Evolutionary conservation across 176 grass and related monocot genomes (phyloP).

Genomic region (Puccinellia tenuiflora): DNA sequence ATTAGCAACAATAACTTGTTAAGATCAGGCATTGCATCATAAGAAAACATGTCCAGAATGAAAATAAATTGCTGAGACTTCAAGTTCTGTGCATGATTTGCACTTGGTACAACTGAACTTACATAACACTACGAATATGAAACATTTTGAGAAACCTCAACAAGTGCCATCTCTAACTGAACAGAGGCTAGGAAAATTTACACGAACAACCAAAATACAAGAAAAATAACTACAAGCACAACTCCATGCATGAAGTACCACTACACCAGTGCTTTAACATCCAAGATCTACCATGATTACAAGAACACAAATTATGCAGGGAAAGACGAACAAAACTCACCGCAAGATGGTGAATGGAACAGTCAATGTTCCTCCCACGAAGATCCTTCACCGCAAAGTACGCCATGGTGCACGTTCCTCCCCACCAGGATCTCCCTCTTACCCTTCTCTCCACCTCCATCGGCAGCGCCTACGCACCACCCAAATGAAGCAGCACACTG

Average conservation of each 20-base stretch:
- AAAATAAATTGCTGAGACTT: background rate
- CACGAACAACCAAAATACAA: background rate
- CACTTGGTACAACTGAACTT: background rate
- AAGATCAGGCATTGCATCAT: background rate
- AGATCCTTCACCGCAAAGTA: conserved; percentile 47
- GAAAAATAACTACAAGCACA: background rate
- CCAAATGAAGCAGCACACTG: no score
- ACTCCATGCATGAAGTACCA: background rate
- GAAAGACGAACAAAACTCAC: background rate
- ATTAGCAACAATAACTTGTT: background rate
- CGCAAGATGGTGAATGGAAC: background rate
- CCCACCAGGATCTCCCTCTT: background rate
- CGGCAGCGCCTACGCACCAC: background rate
- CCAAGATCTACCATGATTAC: background rate
- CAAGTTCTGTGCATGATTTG: background rate
- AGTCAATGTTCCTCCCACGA: conserved; percentile 29
- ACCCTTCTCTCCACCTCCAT: background rate
- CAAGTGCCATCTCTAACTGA: background rate
- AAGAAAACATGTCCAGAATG: background rate
- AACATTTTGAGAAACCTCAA: background rate
- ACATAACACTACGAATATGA: background rate
- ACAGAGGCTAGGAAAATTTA: background rate
- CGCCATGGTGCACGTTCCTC: conserved; percentile 61
- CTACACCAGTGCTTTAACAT: background rate
- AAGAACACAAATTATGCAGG: background rate